phyloP scores from a whole-genome alignment of 306 rosid genomes.

The Cicer chorassanicum region DNA sequence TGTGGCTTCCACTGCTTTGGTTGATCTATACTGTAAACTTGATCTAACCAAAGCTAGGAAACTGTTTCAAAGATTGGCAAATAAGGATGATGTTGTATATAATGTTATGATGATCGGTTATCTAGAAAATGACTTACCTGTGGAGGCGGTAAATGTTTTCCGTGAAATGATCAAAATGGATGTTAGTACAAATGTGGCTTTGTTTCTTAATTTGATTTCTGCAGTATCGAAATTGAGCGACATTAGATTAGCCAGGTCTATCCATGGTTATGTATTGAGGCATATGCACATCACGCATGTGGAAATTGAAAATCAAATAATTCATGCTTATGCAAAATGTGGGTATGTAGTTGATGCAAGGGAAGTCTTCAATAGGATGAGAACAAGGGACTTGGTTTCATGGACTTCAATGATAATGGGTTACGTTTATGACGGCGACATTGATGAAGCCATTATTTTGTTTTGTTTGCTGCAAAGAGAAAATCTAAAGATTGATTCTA shows the following conservation, averaged over 20 bases:
- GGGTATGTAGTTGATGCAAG: conserved; percentile 46
- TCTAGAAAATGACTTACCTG: conserved; percentile 42
- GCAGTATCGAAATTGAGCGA: conserved; percentile 51
- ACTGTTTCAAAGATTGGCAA: conserved; percentile 49
- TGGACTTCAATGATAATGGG: conserved; percentile 65
- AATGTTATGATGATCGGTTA: conserved; percentile 60
- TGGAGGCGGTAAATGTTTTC: conserved; percentile 46
- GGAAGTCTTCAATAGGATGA: conserved; percentile 45
- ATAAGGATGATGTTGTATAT: conserved; percentile 51
- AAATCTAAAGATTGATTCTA: conserved; percentile 42
- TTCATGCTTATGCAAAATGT: conserved; percentile 52
- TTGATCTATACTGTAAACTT: conserved; percentile 55
- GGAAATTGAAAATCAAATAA: conserved; percentile 54
- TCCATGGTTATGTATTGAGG: conserved; percentile 54
- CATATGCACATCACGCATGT: conserved; percentile 37
- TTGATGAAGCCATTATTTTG: conserved; percentile 51
- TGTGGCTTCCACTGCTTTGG: conserved; percentile 56
- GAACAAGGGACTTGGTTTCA: conserved; percentile 54
- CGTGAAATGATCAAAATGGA: conserved; percentile 45
- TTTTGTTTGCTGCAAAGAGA: conserved; percentile 56
- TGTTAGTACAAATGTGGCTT: conserved; percentile 48
- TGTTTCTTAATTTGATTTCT: conserved; percentile 54
- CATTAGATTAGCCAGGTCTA: conserved; percentile 45
- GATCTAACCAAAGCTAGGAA: conserved; percentile 51
- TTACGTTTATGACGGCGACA: conserved; percentile 46